These are phyloP conservation scores for Trichoderma cornu-damae DNA, from an alignment of 2,329 filamentous ascomycete species.

Conservation along the genomic window DNA sequence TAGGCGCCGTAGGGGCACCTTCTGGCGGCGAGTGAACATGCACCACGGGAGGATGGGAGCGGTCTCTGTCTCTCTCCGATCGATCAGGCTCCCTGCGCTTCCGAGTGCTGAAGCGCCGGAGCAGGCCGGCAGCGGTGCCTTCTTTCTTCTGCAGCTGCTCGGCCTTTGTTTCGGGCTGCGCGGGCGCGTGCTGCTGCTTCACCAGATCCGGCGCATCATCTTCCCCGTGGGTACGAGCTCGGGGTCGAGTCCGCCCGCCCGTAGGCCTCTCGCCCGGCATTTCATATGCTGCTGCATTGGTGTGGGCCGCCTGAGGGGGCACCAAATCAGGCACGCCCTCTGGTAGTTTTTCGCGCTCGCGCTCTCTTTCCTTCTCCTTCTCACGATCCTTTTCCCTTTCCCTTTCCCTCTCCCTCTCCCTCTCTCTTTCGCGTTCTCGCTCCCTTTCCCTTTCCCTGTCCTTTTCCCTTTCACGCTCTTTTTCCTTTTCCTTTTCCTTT, in stretches of 20 bases:
- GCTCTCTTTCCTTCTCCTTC: constrained; percentile 25
- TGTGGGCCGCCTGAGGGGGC: constrained; percentile 81
- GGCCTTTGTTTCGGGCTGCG: constrained; percentile 50
- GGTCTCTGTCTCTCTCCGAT: constrained; percentile 56
- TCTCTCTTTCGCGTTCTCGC: constrained; percentile 24
- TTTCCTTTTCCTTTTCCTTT: constrained; percentile 28
- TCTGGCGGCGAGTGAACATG: constrained; percentile 76
- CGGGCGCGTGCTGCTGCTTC: constrained; percentile 30
- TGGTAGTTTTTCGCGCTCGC: constrained; percentile 38
- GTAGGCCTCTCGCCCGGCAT: constrained; percentile 85
- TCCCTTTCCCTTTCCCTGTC: constrained; percentile 28
- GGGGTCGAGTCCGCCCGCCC: constrained; percentile 73
- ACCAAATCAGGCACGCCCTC: constrained; percentile 64
- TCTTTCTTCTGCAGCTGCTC: constrained; percentile 72
- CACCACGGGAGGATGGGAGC: constrained; percentile 66
- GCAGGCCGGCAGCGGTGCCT: constrained; percentile 74
- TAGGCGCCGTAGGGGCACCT: constrained; percentile 50
- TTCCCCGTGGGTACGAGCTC: constrained; percentile 89
- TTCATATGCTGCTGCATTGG: constrained; percentile 78
- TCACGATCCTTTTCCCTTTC: constrained; percentile 25
- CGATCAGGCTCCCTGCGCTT: constrained; percentile 64
- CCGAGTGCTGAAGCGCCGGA: constrained; percentile 87
- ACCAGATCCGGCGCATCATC: constrained; percentile 70
- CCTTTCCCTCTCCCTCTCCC: constrained; percentile 22
- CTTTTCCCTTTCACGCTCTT: constrained; percentile 27